Conservation (phyloP, 257 asterid genomes). For the Euphrasia confusa region DNA sequence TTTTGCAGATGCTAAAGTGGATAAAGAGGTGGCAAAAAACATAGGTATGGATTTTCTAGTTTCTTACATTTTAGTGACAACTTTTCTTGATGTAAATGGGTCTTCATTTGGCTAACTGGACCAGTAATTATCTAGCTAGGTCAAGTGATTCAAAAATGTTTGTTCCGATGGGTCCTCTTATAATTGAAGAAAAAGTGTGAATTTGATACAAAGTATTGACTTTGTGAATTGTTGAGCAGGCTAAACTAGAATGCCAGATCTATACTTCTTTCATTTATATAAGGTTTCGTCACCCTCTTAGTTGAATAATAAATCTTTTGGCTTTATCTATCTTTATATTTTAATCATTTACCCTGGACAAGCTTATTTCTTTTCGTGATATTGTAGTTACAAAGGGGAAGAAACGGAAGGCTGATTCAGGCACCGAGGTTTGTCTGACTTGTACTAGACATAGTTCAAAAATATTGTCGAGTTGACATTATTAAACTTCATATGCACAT, state of each 20-base stretch:
- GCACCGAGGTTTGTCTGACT: slow-evolving; percentile 53
- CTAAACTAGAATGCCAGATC: slow-evolving; percentile 7
- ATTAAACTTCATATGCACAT: background rate
- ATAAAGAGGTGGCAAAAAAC: slow-evolving; percentile 56
- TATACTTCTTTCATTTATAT: slow-evolving; percentile 1
- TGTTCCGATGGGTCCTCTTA: slow-evolving; percentile 19
- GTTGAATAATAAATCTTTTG: slow-evolving; percentile 14
- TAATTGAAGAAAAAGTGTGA: slow-evolving; percentile 1
- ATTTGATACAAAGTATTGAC: slow-evolving; percentile 1
- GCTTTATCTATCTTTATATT: background rate
- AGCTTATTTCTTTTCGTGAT: slow-evolving; percentile 21
- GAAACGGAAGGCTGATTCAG: slow-evolving; percentile 69
- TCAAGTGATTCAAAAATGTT: background rate
- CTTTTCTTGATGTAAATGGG: slow-evolving; percentile 2
- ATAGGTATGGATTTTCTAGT: slow-evolving; percentile 36
- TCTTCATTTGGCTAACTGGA: background rate
- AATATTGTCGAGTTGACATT: slow-evolving; percentile 7
- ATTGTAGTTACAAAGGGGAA: slow-evolving; percentile 72
- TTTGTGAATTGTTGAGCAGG: slow-evolving; percentile 11
- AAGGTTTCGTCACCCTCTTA: slow-evolving; percentile 13
- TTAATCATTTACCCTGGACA: slow-evolving; percentile 15
- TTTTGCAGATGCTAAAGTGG: slow-evolving; percentile 54
- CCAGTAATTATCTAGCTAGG: slow-evolving; percentile 6
- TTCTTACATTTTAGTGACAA: slow-evolving; percentile 5
- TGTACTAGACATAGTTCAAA: slow-evolving; percentile 13